Evolutionary conservation across 2,329 filamentous ascomycete genomes (phyloP).

Genomic region (Diaporthe nobilis): DNA sequence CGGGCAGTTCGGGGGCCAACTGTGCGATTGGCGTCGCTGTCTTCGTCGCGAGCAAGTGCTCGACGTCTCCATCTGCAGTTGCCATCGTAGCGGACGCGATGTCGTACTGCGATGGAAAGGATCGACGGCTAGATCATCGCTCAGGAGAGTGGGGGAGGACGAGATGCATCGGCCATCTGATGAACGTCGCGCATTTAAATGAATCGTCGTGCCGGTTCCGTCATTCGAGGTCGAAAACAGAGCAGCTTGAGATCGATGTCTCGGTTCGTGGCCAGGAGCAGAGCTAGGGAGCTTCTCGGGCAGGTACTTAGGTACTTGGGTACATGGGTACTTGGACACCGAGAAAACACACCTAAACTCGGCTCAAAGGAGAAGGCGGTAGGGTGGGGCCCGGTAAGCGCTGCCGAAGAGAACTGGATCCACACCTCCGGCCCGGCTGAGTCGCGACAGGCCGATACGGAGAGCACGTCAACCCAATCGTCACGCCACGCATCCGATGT

Average conservation of each 20-base stretch:
- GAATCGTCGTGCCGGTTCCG: slow-evolving; percentile 8
- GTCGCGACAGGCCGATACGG: slow-evolving; percentile 28
- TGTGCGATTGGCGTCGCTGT: slow-evolving; percentile 67
- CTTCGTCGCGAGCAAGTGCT: slow-evolving; percentile 44
- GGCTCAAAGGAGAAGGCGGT: slow-evolving; percentile 31
- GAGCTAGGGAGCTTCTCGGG: background rate
- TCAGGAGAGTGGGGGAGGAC: slow-evolving; percentile 26
- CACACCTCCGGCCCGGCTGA: slow-evolving; percentile 33
- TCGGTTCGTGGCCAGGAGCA: slow-evolving; percentile 30
- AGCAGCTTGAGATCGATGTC: slow-evolving; percentile 14
- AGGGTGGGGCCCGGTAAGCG: slow-evolving; percentile 3
- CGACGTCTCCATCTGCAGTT: slow-evolving; percentile 41
- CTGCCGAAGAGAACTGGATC: slow-evolving; percentile 7
- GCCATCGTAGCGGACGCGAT: slow-evolving; percentile 43
- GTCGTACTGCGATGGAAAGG: slow-evolving; percentile 45
- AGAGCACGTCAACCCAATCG: slow-evolving; percentile 16
- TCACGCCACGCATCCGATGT: slow-evolving; percentile 31
- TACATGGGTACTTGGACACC: background rate
- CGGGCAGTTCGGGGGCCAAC: slow-evolving; percentile 63
- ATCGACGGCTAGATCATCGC: slow-evolving; percentile 43
- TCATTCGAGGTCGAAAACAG: slow-evolving; percentile 20
- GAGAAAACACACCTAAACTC: background rate
- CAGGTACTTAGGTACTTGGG: slow-evolving; percentile 3
- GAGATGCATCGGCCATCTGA: slow-evolving; percentile 20
- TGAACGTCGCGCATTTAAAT: background rate